Conservation (phyloP, 2,329 filamentous ascomycete genomes). For the Huntiella moniliformis region DNA sequence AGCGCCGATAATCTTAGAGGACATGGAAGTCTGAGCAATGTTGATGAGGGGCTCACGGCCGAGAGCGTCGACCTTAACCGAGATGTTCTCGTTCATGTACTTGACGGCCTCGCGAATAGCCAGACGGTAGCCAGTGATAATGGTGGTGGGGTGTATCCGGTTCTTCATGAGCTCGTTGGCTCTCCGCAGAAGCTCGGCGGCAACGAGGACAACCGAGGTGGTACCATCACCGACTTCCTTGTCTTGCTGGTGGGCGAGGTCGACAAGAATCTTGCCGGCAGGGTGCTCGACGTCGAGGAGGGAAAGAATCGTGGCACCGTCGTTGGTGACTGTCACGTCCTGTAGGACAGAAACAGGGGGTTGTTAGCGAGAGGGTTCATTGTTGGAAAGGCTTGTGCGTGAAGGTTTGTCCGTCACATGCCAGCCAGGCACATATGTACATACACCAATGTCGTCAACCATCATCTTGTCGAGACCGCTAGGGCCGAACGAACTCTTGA, state of each 20-base stretch:
- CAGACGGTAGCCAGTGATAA: slow-evolving; percentile 94
- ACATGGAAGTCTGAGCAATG: slow-evolving; percentile 98
- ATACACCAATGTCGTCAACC: slow-evolving; percentile 95
- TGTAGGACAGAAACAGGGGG: slow-evolving; percentile 17
- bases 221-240: slow-evolving; percentile 98
- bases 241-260: slow-evolving; percentile 94
- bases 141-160: slow-evolving; percentile 97
- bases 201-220: slow-evolving; percentile 93
- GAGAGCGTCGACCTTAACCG: slow-evolving; percentile 82
- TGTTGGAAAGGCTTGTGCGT: not conserved
- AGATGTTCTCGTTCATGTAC: slow-evolving; percentile 98
- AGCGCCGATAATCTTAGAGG: slow-evolving; percentile 91
- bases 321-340: slow-evolving; percentile 98
- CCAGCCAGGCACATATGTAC: slow-evolving; percentile 15
- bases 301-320: slow-evolving; percentile 89
- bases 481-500: slow-evolving; percentile 96
- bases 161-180: slow-evolving; percentile 99
- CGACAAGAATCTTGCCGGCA: slow-evolving; percentile 93
- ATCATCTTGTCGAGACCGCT: slow-evolving; percentile 99
- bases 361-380: not conserved
- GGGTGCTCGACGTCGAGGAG: slow-evolving; percentile 95
- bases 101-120: slow-evolving; percentile 91
- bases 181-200: slow-evolving; percentile 78
- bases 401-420: not conserved
- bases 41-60: slow-evolving; percentile 79